Evolutionary conservation across 2,329 filamentous ascomycete genomes (phyloP), one percentile per base, ranked within the genome.

Genomic region (Fusarium subtropicale): DNA sequence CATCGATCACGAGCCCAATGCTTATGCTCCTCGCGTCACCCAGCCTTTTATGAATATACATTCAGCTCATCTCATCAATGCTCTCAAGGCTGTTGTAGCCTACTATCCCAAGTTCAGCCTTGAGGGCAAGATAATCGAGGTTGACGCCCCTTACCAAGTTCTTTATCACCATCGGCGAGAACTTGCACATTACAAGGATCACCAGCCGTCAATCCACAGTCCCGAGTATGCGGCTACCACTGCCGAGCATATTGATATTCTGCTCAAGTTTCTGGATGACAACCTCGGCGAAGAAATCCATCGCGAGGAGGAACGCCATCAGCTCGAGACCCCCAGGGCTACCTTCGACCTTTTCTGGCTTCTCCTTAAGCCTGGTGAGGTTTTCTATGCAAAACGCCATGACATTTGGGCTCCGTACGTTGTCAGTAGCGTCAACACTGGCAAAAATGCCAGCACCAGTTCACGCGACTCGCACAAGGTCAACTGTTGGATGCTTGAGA

Each of bases 301-400:
- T 13, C 77, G 78, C n/a, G 83, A 86, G 64, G 75, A 81, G 61
- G 76, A 74, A 8, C 79, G 80, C 5, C 80, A 84, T 72, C 65
- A 70, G 15, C 77, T 78, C 45, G 69, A 70, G 28, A 74, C 72
- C 1, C 82, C 83, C 1, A 79, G 76, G 38, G 81, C 82, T 15
- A 84, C 83, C 3, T 85, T 80, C 46, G 79, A 83, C 6, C 78
- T 79, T 64, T 80, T 83, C 58, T 85, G 83, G 82, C 74, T 84
- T 41, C 75, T 84, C 8, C 77, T 83, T 33, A 82, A 81, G 73
- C 83, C 83, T 1, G 82, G 83, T 1, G 76, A 81, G 56, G 76
- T 85, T 38, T 72, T 84, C 34, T 86, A 84, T 56, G 72, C 77
- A 52, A 80, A 81, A 63, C 72, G 76, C 24, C 74, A 81, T 55